Percentiles rank a stretch among this genome's conserved stretches.
Conservation (phyloP, 345 rosid genomes). For the Pistacia atlantica region DNA sequence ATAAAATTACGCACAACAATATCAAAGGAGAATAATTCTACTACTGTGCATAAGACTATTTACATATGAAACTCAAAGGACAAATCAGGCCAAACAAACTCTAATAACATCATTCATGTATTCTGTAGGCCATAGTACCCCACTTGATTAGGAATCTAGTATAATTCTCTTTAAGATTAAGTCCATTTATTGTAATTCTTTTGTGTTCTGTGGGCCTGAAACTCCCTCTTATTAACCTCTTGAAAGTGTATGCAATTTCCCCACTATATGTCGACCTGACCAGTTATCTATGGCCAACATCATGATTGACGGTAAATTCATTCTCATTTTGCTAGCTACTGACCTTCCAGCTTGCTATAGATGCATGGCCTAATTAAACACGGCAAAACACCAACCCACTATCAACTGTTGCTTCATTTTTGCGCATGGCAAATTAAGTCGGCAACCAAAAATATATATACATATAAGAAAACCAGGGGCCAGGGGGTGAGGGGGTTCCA, state of each 20-base stretch:
- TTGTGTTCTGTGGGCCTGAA: background rate
- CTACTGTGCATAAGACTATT: no score
- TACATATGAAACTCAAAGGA: no score
- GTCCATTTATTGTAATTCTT: background rate
- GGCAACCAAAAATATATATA: no score
- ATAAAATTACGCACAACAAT: no score
- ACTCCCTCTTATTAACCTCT: background rate
- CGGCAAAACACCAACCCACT: no score
- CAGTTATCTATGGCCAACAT: background rate
- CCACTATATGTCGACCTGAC: background rate
- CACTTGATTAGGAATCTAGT: background rate
- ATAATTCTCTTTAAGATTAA: background rate
- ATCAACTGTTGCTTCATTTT: no score
- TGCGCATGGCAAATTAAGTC: no score
- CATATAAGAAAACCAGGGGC: conserved; percentile 3
- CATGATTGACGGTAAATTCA: background rate
- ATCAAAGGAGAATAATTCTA: no score
- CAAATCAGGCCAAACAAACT: no score
- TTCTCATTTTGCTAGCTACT: background rate
- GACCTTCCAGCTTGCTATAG: background rate
- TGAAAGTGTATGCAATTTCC: background rate
- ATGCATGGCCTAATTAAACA: no score
- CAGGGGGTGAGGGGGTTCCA: conserved; percentile 14
- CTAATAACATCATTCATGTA: no score
- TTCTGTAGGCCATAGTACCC: background rate